These are phyloP conservation scores for Phytophthora ramorum DNA, from an alignment of 352 stramenopile genomes.

Conservation along the genomic window DNA sequence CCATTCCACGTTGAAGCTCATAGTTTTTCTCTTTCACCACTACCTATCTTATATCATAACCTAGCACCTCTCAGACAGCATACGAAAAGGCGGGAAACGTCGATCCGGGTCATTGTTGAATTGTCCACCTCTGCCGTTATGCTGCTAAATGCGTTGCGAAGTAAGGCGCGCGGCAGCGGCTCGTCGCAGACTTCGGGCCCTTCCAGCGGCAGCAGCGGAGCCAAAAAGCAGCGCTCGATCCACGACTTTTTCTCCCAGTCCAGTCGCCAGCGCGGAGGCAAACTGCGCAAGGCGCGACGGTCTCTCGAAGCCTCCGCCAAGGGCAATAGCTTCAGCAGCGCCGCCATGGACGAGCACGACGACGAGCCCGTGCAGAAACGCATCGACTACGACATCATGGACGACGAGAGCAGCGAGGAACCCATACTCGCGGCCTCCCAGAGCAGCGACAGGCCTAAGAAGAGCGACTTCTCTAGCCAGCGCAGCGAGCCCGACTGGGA, in stretches of 20 bases:
- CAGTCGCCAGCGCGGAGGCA: slow-evolving; percentile 21
- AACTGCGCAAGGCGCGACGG: slow-evolving; percentile 45
- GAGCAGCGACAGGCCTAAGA: slow-evolving; percentile 69
- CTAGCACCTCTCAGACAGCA: background rate
- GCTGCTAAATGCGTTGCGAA: slow-evolving; percentile 51
- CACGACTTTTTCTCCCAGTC: slow-evolving; percentile 85
- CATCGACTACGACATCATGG: slow-evolving; percentile 76
- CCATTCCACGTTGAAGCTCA: background rate
- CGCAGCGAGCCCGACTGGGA: slow-evolving; percentile 77
- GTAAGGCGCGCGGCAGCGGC: slow-evolving; percentile 35
- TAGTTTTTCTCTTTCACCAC: background rate
- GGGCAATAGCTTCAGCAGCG: slow-evolving; percentile 23
- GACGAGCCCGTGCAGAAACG: slow-evolving; percentile 68
- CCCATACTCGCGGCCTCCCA: slow-evolving; percentile 39
- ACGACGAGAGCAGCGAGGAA: slow-evolving; percentile 66
- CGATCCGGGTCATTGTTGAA: background rate
- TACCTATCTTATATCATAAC: background rate
- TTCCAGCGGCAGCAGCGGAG: slow-evolving; percentile 2
- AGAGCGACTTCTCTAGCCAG: slow-evolving; percentile 85
- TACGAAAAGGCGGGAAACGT: slow-evolving; percentile 32
- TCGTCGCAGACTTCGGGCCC: slow-evolving; percentile 5
- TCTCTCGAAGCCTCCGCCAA: slow-evolving; percentile 43
- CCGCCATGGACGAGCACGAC: slow-evolving; percentile 30
- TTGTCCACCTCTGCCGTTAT: slow-evolving; percentile 20
- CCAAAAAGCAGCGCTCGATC: slow-evolving; percentile 87